Base-by-base conservation (phyloP, 2,329 filamentous ascomycete species). In the Talaromyces funiculosus region DNA sequence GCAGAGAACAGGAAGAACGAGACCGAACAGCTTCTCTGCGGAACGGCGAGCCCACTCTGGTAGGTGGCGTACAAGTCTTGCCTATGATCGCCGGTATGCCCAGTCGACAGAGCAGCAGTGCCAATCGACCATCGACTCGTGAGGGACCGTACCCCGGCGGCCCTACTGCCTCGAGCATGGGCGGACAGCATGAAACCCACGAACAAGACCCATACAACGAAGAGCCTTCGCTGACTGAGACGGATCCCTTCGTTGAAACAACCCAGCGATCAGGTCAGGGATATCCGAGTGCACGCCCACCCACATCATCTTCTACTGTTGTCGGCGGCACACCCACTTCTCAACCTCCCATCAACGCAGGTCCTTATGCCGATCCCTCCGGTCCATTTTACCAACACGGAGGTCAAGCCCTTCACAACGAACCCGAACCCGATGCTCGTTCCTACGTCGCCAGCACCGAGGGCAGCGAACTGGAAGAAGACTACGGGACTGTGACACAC, bases 1-100 rank as follows among this genome's bases (percentile, higher is more conserved):
- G 93, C 56, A 86, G 92, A 56, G 94, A 97, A 74, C 91, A 97
- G 71, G 90, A 95, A 75, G 93, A 97, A 74, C 86, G 93, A 5
- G 92, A 97, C 64, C 85, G 90, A 49, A 94, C 90, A 1, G 82
- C 86, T 29, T 92, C 90, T n/a, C 80, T 99, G 24, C 87, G 94
- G 68, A 89, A 90, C 64, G 94, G 94, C 6, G 86, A 92, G 62
- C 90, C 93, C 14, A 97, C 92, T 1, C 81, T 95, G 53, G 90
- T 99, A 8, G 92, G 92, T 53, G 93, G 93, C 43, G 91, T 97
- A 12, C 92, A 97, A 70, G 94, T 99, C 12, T 90, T 97, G 18
- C 94, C 94, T 6, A 96, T 95, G 90, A 87, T 87, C 49, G 87
- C 89, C 66, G 87, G 87, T 9, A 81, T 86, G 12, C 81, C 83